Conservation (phyloP, 768 basidiomycete genomes). For the Suillus occidentalis region DNA sequence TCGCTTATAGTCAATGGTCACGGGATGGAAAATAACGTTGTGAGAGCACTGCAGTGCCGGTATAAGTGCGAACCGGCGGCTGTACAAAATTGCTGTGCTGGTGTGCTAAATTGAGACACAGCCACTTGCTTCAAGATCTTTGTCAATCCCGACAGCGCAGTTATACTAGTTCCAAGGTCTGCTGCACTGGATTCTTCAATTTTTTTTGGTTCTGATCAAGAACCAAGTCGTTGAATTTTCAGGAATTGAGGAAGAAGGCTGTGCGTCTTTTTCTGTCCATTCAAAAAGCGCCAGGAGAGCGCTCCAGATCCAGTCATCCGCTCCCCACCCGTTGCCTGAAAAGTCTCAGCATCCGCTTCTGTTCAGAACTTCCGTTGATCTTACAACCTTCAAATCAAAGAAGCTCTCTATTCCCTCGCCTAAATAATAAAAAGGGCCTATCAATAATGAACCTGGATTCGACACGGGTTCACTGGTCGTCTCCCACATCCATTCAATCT, state of each 20-base stretch:
- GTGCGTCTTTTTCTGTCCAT: slow-evolving; percentile 11
- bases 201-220: neutral
- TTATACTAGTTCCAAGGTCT: neutral
- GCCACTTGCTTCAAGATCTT: slow-evolving; percentile 27
- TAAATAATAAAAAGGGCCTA: slow-evolving; percentile 37
- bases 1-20: neutral
- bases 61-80: neutral
- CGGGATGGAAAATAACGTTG: neutral
- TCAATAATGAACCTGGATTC: slow-evolving; percentile 36
- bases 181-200: slow-evolving; percentile 27
- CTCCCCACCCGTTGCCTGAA: slow-evolving; percentile 13
- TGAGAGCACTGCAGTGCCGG: neutral
- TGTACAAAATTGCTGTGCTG: slow-evolving; percentile 29
- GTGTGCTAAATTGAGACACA: slow-evolving; percentile 34
- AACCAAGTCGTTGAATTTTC: no score
- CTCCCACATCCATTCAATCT: slow-evolving; percentile 23
- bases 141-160: neutral
- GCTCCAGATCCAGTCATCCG: slow-evolving; percentile 5
- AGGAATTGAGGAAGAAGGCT: slow-evolving; percentile 9
- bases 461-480: slow-evolving; percentile 36
- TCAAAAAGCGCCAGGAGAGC: slow-evolving; percentile 20
- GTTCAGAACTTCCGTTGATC: slow-evolving; percentile 27
- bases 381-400: slow-evolving; percentile 33
- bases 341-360: slow-evolving; percentile 25
- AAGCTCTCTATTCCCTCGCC: slow-evolving; percentile 35